Percentiles rank a stretch among this genome's conserved stretches.
Evolutionary conservation across 192 early-diverging fungal species (phyloP).

Genomic region (Helicostylum pulchrum): DNA sequence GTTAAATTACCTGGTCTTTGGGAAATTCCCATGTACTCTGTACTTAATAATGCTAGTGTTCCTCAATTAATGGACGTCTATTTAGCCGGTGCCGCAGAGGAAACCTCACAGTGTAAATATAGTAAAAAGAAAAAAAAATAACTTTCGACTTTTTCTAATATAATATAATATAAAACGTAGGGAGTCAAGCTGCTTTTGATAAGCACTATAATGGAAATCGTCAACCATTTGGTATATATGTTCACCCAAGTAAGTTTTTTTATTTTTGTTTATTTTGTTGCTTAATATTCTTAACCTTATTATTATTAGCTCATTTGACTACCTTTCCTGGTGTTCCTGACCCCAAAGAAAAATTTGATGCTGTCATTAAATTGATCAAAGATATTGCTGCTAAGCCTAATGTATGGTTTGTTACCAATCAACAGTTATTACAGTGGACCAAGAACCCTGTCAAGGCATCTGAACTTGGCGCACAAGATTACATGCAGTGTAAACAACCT

Average conservation of each 20-base stretch:
- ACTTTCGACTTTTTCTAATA: background rate
- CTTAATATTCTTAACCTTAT: slow-evolving; percentile 13
- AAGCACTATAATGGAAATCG: slow-evolving; percentile 46
- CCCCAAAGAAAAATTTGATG: slow-evolving; percentile 15
- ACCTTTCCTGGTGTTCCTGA: slow-evolving; percentile 21
- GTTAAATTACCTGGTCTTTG: slow-evolving; percentile 52
- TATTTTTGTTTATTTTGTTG: background rate
- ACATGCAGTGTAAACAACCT: slow-evolving; percentile 61
- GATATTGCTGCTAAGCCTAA: slow-evolving; percentile 47
- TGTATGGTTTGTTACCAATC: slow-evolving; percentile 72
- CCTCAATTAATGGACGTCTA: slow-evolving; percentile 50
- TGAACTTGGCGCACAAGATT: slow-evolving; percentile 55
- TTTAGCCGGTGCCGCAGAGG: slow-evolving; percentile 35
- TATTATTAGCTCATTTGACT: slow-evolving; percentile 44
- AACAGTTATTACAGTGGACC: slow-evolving; percentile 69
- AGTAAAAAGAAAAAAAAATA: background rate
- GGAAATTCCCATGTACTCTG: slow-evolving; percentile 63
- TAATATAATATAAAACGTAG: slow-evolving; percentile 5
- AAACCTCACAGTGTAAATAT: slow-evolving; percentile 39
- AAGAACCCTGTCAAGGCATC: slow-evolving; percentile 70
- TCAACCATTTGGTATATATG: slow-evolving; percentile 53
- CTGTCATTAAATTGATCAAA: slow-evolving; percentile 45
- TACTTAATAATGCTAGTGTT: slow-evolving; percentile 38
- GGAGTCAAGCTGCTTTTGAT: slow-evolving; percentile 37
- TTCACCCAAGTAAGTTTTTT: slow-evolving; percentile 38